These are phyloP conservation scores for Hymenoscyphus repandus DNA, from an alignment of 2,329 filamentous ascomycete species.

Conservation along the genomic window DNA sequence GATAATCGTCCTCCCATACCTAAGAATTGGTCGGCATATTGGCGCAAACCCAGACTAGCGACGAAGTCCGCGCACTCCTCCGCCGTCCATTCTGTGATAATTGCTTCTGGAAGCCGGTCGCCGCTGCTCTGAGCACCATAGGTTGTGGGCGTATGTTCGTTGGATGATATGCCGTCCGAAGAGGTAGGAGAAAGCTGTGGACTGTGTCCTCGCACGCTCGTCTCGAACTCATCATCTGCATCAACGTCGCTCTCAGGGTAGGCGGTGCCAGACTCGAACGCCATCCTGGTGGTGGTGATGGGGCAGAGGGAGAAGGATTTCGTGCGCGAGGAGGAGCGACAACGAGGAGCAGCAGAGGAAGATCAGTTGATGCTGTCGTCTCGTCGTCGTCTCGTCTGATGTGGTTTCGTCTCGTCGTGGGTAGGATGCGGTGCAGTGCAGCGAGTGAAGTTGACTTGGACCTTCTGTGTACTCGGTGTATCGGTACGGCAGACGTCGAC, in stretches of 20 bases:
- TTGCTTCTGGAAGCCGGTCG: slow-evolving; percentile 65
- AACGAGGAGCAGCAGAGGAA: not conserved
- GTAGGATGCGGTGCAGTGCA: not conserved
- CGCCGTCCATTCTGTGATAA: slow-evolving; percentile 74
- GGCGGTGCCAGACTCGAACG: slow-evolving; percentile 60
- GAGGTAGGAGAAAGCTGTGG: slow-evolving; percentile 67
- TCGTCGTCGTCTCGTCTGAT: too few species aligned
- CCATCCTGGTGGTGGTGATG: slow-evolving; percentile 32
- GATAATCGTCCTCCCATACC: slow-evolving; percentile 49
- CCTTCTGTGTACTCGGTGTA: too few species aligned
- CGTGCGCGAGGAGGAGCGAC: not conserved
- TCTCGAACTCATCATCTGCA: slow-evolving; percentile 79
- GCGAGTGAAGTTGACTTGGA: too few species aligned
- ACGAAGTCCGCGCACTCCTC: slow-evolving; percentile 92
- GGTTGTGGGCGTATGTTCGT: slow-evolving; percentile 73
- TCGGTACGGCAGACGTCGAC: too few species aligned
- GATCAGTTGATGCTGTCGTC: too few species aligned
- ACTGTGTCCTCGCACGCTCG: slow-evolving; percentile 63
- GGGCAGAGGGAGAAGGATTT: not conserved
- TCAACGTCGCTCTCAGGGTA: slow-evolving; percentile 78
- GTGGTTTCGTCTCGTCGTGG: too few species aligned
- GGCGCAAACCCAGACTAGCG: slow-evolving; percentile 68
- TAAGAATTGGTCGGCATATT: slow-evolving; percentile 79
- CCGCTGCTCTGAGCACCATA: slow-evolving; percentile 62
- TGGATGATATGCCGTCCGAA: slow-evolving; percentile 60